Percentiles rank a stretch among this genome's conserved stretches.
These are phyloP conservation scores for Fusarium domesticum DNA, from an alignment of 2,329 filamentous ascomycete genomes.

Conservation along the genomic window DNA sequence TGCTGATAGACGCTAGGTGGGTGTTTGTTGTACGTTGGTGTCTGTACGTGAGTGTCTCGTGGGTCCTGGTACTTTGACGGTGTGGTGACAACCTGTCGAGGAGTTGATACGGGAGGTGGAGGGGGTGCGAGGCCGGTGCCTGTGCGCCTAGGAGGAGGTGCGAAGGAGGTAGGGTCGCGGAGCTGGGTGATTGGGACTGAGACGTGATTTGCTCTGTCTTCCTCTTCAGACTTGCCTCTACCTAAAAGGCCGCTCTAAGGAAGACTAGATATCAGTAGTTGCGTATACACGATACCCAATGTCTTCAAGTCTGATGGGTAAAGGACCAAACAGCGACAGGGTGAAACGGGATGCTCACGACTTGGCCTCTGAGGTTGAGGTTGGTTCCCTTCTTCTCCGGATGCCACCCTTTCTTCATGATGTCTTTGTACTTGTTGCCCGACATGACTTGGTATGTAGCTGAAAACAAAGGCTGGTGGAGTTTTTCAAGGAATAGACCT, in stretches of 20 bases:
- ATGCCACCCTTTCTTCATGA: constrained; percentile 53
- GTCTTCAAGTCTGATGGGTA: not conserved
- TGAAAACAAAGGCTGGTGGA: not conserved
- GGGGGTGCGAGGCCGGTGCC: constrained; percentile 35
- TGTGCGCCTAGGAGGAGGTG: constrained; percentile 69
- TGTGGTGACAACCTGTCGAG: constrained; percentile 30
- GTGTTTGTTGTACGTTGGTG: constrained; percentile 11
- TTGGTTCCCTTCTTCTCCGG: constrained; percentile 43
- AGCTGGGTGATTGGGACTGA: constrained; percentile 65
- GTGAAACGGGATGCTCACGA: constrained; percentile 36
- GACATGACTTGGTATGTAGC: constrained; percentile 35
- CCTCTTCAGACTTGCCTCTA: constrained; percentile 36
- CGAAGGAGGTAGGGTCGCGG: constrained; percentile 74
- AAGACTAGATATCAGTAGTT: constrained; percentile 2
- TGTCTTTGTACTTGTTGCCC: constrained; percentile 40
- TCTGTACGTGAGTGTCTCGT: constrained; percentile 15
- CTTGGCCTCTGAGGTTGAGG: constrained; percentile 41
- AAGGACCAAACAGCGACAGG: not conserved
- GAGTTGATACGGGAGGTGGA: constrained; percentile 23
- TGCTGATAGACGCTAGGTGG: constrained; percentile 8
- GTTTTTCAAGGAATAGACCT: not conserved
- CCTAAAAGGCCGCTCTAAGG: constrained; percentile 46
- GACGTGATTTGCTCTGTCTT: constrained; percentile 35
- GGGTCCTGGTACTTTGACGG: constrained; percentile 37
- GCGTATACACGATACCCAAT: not conserved